A percentile compares a stretch with the other conserved stretches of the same genome.
Evolutionary conservation across 2,329 filamentous ascomycete genomes (phyloP).

Genomic region (Scedosporium minutisporum): DNA sequence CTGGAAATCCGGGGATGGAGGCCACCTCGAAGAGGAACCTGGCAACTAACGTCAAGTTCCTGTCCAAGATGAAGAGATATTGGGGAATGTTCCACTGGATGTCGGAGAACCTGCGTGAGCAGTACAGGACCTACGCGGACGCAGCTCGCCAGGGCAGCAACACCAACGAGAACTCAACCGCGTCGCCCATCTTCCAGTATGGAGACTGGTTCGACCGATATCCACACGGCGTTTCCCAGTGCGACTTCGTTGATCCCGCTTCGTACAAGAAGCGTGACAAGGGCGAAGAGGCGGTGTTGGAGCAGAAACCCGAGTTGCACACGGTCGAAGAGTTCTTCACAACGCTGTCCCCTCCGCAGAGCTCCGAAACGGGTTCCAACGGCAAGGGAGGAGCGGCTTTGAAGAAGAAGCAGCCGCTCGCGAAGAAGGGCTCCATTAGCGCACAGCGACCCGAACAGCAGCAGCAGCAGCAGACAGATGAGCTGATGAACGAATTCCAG

Average conservation of each 20-base stretch:
- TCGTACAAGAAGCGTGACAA: slow-evolving; percentile 60
- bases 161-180: slow-evolving; percentile 33
- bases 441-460: slow-evolving; percentile 9
- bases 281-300: slow-evolving; percentile 78
- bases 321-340: slow-evolving; percentile 93
- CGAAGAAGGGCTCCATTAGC: slow-evolving; percentile 21
- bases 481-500: slow-evolving; percentile 6
- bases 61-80: slow-evolving; percentile 91
- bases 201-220: slow-evolving; percentile 97
- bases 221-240: slow-evolving; percentile 78
- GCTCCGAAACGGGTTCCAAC: slow-evolving; percentile 28
- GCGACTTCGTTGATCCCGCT: slow-evolving; percentile 72
- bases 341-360: slow-evolving; percentile 58
- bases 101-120: slow-evolving; percentile 81
- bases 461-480: slow-evolving; percentile 13
- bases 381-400: slow-evolving; percentile 7
- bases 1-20: slow-evolving; percentile 68
- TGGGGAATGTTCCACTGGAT: slow-evolving; percentile 99
- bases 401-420: slow-evolving; percentile 28
- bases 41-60: slow-evolving; percentile 77
- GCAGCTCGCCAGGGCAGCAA: slow-evolving; percentile 53
- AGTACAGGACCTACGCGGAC: slow-evolving; percentile 79
- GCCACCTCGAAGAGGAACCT: slow-evolving; percentile 73
- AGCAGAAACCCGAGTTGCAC: slow-evolving; percentile 81
- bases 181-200: slow-evolving; percentile 75